phyloP scores from a whole-genome alignment of 2,329 filamentous ascomycete species.

The Ophiostoma tasmaniense region DNA sequence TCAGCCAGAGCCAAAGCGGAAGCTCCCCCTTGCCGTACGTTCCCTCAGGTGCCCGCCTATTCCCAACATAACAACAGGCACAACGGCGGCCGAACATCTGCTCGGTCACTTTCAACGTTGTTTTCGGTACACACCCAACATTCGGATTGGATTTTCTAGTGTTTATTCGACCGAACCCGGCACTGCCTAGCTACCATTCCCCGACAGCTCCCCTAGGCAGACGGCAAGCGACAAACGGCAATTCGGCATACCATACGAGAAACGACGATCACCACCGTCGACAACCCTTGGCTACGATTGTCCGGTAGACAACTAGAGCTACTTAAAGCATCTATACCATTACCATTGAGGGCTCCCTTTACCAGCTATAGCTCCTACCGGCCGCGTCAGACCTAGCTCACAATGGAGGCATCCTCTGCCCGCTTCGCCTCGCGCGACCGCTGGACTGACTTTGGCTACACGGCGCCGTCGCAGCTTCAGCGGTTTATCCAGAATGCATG shows the following conservation, averaged over 20 bases:
- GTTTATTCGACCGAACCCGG: not conserved
- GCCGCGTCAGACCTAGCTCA: not conserved
- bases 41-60: not conserved
- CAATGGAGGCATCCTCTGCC: slow-evolving; percentile 89
- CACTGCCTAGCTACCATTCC: not conserved
- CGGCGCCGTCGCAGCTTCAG: slow-evolving; percentile 77
- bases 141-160: not conserved
- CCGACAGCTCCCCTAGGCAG: slow-evolving; percentile 5
- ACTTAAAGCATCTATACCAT: not conserved
- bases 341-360: not conserved
- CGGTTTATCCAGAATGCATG: slow-evolving; percentile 95
- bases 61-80: not conserved
- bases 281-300: not conserved
- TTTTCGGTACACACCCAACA: not conserved
- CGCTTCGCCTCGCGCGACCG: slow-evolving; percentile 84
- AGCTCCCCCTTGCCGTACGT: not conserved
- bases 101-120: not conserved
- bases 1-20: not conserved
- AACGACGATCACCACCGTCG: not conserved
- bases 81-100: not conserved
- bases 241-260: not conserved
- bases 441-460: slow-evolving; percentile 72
- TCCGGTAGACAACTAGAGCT: not conserved
- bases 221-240: slow-evolving; percentile 12
- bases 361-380: not conserved